These are phyloP conservation scores for Fusarium luffae DNA, from an alignment of 2,329 filamentous ascomycete species.

Conservation along the genomic window DNA sequence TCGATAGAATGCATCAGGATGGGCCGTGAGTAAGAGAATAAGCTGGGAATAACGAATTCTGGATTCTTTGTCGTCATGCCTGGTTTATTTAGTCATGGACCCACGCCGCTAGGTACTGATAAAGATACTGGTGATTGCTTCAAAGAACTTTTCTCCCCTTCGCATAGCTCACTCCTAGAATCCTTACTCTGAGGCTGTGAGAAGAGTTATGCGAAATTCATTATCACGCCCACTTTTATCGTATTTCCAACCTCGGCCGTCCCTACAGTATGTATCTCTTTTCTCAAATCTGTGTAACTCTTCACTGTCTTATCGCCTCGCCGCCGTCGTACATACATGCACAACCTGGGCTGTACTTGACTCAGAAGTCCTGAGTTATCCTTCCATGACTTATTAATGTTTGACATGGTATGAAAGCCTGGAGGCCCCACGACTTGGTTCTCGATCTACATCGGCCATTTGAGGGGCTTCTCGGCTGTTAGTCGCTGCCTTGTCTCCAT, in stretches of 20 bases:
- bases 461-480: conserved; percentile 31
- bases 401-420: background rate
- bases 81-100: conserved; percentile 21
- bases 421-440: conserved; percentile 18
- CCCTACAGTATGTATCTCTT: conserved; percentile 19
- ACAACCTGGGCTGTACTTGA: background rate
- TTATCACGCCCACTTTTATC: background rate
- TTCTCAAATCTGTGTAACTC: background rate
- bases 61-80: background rate
- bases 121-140: conserved; percentile 15
- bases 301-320: conserved; percentile 10
- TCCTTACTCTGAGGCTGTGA: background rate
- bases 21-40: background rate
- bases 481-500: conserved; percentile 26
- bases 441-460: conserved; percentile 30
- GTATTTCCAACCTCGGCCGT: background rate
- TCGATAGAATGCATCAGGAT: background rate
- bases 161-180: background rate
- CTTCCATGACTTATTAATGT: background rate
- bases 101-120: conserved; percentile 20
- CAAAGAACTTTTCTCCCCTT: background rate
- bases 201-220: conserved; percentile 19
- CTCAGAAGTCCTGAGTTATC: conserved; percentile 1
- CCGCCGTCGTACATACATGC: conserved; percentile 13
- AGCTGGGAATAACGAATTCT: background rate